Evolutionary conservation across 2,329 filamentous ascomycete species (phyloP).

Genomic region (Verticillium tricorpus): DNA sequence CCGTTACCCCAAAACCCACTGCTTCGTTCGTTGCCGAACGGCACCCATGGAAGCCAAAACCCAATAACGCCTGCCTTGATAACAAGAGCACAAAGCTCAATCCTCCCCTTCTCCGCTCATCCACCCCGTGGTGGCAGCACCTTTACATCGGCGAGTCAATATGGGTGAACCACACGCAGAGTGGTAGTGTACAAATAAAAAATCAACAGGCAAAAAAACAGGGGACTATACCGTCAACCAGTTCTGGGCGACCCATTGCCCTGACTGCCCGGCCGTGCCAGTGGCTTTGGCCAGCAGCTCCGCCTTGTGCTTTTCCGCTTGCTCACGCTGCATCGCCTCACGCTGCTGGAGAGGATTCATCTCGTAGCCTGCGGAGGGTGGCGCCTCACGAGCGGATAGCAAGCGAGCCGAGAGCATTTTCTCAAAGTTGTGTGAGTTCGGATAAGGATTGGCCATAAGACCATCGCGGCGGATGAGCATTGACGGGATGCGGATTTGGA

Average conservation of each 20-base stretch:
- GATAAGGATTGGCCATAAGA: constrained; percentile 36
- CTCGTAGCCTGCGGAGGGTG: constrained; percentile 28
- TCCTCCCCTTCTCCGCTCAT: not conserved
- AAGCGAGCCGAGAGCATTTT: constrained; percentile 37
- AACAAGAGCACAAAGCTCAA: not conserved
- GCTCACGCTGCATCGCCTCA: constrained; percentile 42
- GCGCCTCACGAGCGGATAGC: constrained; percentile 11
- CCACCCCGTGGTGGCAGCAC: not conserved
- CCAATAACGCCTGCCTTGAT: not conserved
- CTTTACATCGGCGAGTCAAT: not conserved
- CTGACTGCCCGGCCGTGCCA: constrained; percentile 28
- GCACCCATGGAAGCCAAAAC: not conserved
- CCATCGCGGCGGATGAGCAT: constrained; percentile 56
- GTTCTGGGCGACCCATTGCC: constrained; percentile 31
- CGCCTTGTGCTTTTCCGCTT: constrained; percentile 36
- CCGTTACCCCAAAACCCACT: not conserved
- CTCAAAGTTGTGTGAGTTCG: constrained; percentile 37
- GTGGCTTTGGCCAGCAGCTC: constrained; percentile 36
- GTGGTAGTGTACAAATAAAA: not conserved
- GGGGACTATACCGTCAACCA: constrained; percentile 23
- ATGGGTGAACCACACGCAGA: not conserved
- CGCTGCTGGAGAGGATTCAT: constrained; percentile 42
- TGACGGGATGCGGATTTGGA: constrained; percentile 55
- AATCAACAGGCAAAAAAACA: constrained; percentile 3
- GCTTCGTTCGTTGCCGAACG: not conserved